Base-by-base conservation (phyloP, 2,329 filamentous ascomycete genomes). In the Trichoderma arundinaceum region DNA sequence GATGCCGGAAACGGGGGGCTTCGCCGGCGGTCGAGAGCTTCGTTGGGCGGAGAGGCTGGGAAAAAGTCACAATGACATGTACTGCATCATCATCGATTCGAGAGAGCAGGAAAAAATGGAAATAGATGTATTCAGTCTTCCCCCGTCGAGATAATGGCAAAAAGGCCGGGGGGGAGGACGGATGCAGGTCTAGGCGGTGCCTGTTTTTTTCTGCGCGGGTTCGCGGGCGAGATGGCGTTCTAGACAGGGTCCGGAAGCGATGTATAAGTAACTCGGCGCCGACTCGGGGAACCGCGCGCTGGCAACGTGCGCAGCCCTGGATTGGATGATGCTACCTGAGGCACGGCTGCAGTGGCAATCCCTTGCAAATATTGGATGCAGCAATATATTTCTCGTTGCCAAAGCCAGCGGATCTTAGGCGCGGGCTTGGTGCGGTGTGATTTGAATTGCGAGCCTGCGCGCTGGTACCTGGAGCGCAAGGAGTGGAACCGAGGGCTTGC, bases 401-500 rank as follows among this genome's bases (percentile, higher is more conserved):
- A 44, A n/a, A 49, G 35, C 49, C 22, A 28, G 57, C 39, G 51
- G 57, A 60, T 38, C 64, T 49, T 49, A 64, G 54, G 59, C 64
- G 58, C 51, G 64, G 58, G 9, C 32, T 57, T 52, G 41, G 64
- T 51, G 64, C 59, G 58, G 64, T 58, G 64, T 58, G 58, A 41
- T 39, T 65, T 49, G 57, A 62, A 49, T 19, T 51, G 60, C 48
- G 17, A 52, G 58, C 43, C 41, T 43, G 49, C 32, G 17, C 17
- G 41, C 38, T 59, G 46, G 48, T 65, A 65, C 63, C 54, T 65
- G 63, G 54, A 48, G 57, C 49, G 13, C n/a, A 53, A 43, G 35
- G 52, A 49, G 65, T 58, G 65, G 65, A 53, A 64, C 65, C 64
- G 52, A 65, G 56, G 68, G 63, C 59, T 59, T 65, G 57, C 60